phyloP scores from a whole-genome alignment of 441 rosid genomes.

The Adansonia madagascariensis region DNA sequence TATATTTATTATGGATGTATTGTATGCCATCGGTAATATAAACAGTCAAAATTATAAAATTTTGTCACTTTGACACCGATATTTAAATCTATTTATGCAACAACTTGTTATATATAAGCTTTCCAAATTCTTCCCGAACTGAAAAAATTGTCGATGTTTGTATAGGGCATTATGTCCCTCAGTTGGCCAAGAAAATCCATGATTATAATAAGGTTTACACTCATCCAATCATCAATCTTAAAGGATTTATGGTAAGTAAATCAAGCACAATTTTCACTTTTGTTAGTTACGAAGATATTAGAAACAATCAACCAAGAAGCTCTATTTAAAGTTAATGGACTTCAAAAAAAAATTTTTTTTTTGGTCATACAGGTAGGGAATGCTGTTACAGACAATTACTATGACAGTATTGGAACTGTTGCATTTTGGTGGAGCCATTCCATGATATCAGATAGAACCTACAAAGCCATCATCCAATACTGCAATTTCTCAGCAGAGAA shows the following conservation, averaged over 20 bases:
- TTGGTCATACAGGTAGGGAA: constrained; percentile 24
- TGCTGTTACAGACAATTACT: no score
- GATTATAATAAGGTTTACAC: constrained; percentile 58
- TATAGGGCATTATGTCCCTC: constrained; percentile 89
- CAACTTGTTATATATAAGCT: no score
- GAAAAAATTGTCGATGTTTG: not conserved
- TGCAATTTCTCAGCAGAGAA: constrained; percentile 60
- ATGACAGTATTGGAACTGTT: constrained; percentile 70
- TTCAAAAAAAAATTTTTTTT: not conserved
- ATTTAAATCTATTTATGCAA: no score
- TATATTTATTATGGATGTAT: no score
- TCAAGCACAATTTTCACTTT: not conserved
- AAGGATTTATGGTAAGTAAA: constrained; percentile 78
- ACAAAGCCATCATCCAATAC: constrained; percentile 56
- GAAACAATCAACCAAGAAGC: not conserved
- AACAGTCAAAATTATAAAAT: no score
- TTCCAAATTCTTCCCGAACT: no score
- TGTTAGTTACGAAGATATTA: no score
- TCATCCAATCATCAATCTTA: constrained; percentile 64
- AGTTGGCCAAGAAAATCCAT: constrained; percentile 71
- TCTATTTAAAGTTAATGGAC: not conserved
- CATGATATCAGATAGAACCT: constrained; percentile 71
- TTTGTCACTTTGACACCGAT: no score
- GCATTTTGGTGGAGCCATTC: constrained; percentile 86
- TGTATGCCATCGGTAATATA: no score